These are phyloP conservation scores for Talaromyces pinophilus DNA, from an alignment of 2,329 filamentous ascomycete species.

Conservation along the genomic window DNA sequence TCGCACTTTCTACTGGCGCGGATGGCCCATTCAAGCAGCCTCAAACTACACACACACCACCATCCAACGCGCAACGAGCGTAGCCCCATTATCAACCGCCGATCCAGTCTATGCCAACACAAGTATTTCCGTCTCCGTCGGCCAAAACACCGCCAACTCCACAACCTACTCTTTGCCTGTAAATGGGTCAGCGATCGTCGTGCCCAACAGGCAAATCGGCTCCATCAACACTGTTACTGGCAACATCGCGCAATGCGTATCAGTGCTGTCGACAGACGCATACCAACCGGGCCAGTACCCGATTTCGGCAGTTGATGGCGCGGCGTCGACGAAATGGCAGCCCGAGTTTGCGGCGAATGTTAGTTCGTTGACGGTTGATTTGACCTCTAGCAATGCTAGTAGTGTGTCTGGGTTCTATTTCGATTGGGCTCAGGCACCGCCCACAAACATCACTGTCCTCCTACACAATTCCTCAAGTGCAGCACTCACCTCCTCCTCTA, in stretches of 20 bases:
- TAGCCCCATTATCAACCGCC: slow-evolving; percentile 52
- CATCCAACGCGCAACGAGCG: slow-evolving; percentile 54
- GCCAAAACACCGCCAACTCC: slow-evolving; percentile 42
- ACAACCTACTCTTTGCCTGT: slow-evolving; percentile 50
- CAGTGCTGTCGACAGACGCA: slow-evolving; percentile 50
- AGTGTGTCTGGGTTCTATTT: slow-evolving; percentile 54
- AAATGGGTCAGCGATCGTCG: slow-evolving; percentile 51
- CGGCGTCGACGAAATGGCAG: slow-evolving; percentile 67
- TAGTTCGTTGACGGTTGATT: slow-evolving; percentile 59
- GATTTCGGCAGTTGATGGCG: slow-evolving; percentile 66
- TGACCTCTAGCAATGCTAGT: slow-evolving; percentile 38
- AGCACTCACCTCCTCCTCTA: neutral
- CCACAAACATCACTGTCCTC: slow-evolving; percentile 55
- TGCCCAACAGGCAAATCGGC: slow-evolving; percentile 62
- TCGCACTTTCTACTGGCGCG: slow-evolving; percentile 67
- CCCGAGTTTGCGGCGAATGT: slow-evolving; percentile 54
- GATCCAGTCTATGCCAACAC: slow-evolving; percentile 56
- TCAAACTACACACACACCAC: slow-evolving; percentile 67
- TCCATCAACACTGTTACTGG: slow-evolving; percentile 55
- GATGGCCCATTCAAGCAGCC: slow-evolving; percentile 61
- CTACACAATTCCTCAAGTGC: slow-evolving; percentile 52
- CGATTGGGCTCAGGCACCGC: slow-evolving; percentile 62
- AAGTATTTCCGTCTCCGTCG: slow-evolving; percentile 62
- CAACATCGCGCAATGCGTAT: slow-evolving; percentile 67
- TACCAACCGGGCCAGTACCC: slow-evolving; percentile 69